Conservation (phyloP, 805 yeast genomes). For the Pichia phayaonensis region DNA sequence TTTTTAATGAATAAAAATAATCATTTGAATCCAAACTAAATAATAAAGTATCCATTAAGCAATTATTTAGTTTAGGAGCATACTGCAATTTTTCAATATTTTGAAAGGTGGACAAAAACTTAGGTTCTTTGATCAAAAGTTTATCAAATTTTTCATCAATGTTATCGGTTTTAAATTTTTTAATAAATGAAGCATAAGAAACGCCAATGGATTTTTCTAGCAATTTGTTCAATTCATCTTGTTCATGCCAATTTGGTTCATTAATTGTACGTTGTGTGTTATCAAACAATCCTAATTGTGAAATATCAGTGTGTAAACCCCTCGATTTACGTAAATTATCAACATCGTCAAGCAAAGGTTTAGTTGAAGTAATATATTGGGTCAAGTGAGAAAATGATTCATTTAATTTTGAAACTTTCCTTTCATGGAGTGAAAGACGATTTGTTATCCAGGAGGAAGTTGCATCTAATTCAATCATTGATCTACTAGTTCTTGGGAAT, state of each 20-base stretch:
- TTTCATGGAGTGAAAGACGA: slow-evolving; percentile 34
- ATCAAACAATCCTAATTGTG: slow-evolving; percentile 22
- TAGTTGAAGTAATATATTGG: slow-evolving; percentile 38
- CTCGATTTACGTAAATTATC: slow-evolving; percentile 39
- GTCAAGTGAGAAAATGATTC: slow-evolving; percentile 8
- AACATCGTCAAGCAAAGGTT: slow-evolving; percentile 54
- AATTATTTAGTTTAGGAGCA: slow-evolving; percentile 6
- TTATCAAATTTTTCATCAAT: background rate
- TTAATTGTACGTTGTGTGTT: slow-evolving; percentile 19
- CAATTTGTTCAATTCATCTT: slow-evolving; percentile 29
- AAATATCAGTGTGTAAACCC: slow-evolving; percentile 26
- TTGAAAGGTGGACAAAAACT: slow-evolving; percentile 19
- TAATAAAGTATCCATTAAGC: background rate
- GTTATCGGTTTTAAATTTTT: slow-evolving; percentile 4
- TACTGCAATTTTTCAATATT: slow-evolving; percentile 14
- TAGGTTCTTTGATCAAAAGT: background rate
- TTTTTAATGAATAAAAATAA: background rate
- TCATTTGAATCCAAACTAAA: slow-evolving; percentile 1
- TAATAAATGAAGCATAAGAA: slow-evolving; percentile 19
- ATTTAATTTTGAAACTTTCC: slow-evolving; percentile 38
- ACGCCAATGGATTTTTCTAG: slow-evolving; percentile 24
- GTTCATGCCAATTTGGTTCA: slow-evolving; percentile 35
- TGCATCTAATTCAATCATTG: slow-evolving; percentile 67
- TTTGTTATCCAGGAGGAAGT: slow-evolving; percentile 55
- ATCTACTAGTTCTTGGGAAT: slow-evolving; percentile 50